Evolutionary conservation across 2,329 filamentous ascomycete species (phyloP).

Genomic region (Diaporthe ampelina): DNA sequence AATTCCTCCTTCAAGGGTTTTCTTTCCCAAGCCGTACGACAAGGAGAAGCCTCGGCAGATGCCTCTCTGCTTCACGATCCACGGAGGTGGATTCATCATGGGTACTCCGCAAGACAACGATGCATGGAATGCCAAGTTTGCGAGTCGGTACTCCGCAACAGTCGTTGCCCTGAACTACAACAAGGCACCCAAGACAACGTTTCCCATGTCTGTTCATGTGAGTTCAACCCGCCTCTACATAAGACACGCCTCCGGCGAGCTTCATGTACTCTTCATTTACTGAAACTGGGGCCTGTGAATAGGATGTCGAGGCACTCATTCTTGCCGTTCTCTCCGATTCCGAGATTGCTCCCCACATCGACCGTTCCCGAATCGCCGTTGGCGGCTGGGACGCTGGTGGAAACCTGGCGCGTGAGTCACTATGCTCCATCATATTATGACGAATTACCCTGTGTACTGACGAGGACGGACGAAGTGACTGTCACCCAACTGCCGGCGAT

Average conservation of each 20-base stretch:
- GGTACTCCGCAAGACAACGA: constrained; percentile 35
- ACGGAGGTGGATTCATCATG: constrained; percentile 37
- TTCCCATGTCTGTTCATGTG: constrained; percentile 33
- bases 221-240: neutral
- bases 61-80: constrained; percentile 34
- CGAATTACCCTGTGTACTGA: neutral
- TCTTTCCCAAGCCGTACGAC: constrained; percentile 35
- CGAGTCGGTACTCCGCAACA: constrained; percentile 19
- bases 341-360: constrained; percentile 29
- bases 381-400: constrained; percentile 33
- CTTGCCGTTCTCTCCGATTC: constrained; percentile 27
- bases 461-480: neutral
- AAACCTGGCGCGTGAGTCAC: constrained; percentile 28
- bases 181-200: constrained; percentile 35
- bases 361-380: constrained; percentile 27
- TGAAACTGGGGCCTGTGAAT: neutral
- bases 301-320: constrained; percentile 32
- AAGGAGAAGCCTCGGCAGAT: constrained; percentile 35
- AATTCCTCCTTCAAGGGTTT: constrained; percentile 5
- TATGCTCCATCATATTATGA: neutral
- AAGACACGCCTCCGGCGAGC: too few species aligned
- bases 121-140: constrained; percentile 35
- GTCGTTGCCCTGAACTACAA: constrained; percentile 36
- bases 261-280: neutral
- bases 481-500: constrained; percentile 31